Evolutionary conservation across 768 basidiomycete species (phyloP).

Genomic region (Pholiota molesta): DNA sequence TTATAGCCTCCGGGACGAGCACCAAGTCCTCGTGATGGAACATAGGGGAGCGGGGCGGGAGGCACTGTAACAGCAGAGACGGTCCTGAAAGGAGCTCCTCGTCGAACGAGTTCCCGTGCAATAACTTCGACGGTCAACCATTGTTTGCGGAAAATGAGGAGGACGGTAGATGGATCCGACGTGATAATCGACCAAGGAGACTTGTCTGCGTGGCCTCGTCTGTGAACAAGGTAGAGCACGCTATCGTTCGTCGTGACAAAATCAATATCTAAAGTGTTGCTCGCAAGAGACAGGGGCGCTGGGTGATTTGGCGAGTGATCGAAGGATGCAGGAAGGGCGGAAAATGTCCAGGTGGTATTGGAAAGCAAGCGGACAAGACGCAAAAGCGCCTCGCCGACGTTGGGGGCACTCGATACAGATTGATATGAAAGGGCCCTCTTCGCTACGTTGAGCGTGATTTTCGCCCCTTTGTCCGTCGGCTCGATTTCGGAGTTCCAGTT

Average conservation of each 20-base stretch:
- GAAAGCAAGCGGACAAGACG: neutral
- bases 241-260: neutral
- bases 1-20: neutral
- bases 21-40: neutral
- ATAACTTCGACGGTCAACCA: slow-evolving; percentile 4
- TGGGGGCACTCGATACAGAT: no score
- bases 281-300: neutral
- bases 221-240: slow-evolving; percentile 14
- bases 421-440: no score
- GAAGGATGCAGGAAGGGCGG: neutral
- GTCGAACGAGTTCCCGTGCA: slow-evolving; percentile 2
- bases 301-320: neutral
- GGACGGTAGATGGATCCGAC: slow-evolving; percentile 1
- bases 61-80: neutral
- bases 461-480: no score
- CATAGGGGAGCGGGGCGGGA: neutral
- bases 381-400: no score
- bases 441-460: no score
- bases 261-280: neutral
- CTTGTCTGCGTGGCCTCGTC: slow-evolving; percentile 17
- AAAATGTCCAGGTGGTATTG: neutral
- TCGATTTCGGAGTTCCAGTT: neutral
- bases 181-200: neutral
- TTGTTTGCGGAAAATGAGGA: slow-evolving; percentile 1
- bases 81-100: neutral